phyloP scores from a whole-genome alignment of 441 rosid genomes.

The Euphorbia schlechtendalii region DNA sequence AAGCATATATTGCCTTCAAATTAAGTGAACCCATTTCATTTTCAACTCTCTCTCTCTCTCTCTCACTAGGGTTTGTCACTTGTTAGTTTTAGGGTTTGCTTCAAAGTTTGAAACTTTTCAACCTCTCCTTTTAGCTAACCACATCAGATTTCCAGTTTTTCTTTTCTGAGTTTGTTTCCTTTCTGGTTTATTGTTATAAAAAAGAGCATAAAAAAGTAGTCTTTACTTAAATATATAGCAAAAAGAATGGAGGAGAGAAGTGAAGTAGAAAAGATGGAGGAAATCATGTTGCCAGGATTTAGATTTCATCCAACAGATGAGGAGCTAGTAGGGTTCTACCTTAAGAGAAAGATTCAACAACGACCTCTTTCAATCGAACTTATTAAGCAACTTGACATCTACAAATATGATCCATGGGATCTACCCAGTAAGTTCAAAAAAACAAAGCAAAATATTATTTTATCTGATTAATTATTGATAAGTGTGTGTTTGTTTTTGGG shows the following conservation, averaged over 20 bases:
- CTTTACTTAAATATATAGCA: not conserved
- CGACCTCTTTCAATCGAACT: slow-evolving; percentile 65
- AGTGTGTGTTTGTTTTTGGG: not conserved
- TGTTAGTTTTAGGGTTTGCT: slow-evolving; percentile 19
- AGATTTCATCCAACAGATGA: slow-evolving; percentile 95
- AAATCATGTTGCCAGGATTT: slow-evolving; percentile 78
- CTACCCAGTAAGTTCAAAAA: slow-evolving; percentile 66
- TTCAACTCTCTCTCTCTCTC: slow-evolving; percentile 21
- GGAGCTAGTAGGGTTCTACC: slow-evolving; percentile 85
- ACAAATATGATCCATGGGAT: slow-evolving; percentile 91
- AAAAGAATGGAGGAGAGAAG: slow-evolving; percentile 40
- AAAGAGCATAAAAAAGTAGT: not conserved
- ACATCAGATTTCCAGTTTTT: too few relatives aligned
- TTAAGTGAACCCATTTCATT: slow-evolving; percentile 25
- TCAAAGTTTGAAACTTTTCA: not conserved
- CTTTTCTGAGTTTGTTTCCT: not conserved
- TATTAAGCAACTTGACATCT: slow-evolving; percentile 85
- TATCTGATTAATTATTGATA: not conserved
- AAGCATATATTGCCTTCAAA: slow-evolving; percentile 62
- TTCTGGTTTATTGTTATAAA: not conserved
- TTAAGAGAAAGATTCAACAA: slow-evolving; percentile 65
- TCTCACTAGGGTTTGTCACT: slow-evolving; percentile 16
- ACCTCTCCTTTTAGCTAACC: too few relatives aligned
- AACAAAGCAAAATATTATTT: not conserved
- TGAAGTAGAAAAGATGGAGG: slow-evolving; percentile 56